phyloP scores from a whole-genome alignment of 1,284 basidiomycete species.

The Malassezia brasiliensis region DNA sequence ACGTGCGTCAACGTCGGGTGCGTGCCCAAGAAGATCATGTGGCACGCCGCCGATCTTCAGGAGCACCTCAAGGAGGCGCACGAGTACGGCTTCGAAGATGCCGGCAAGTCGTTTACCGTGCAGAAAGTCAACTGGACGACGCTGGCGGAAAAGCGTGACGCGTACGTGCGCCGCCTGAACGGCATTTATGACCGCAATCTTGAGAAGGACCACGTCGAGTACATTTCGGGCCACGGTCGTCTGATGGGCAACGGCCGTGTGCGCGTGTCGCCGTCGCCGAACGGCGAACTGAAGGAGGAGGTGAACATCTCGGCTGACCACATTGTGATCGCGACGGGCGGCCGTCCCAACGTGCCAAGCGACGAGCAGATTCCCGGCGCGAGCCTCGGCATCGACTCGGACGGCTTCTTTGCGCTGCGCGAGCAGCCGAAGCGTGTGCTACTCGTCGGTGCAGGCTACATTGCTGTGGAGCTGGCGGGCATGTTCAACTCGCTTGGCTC shows the following conservation, averaged over 20 bases:
- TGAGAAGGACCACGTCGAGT: constrained; percentile 76
- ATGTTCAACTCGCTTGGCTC: constrained; percentile 44
- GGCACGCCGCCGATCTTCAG: constrained; percentile 82
- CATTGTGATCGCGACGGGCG: constrained; percentile 66
- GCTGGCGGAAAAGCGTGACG: constrained; percentile 89
- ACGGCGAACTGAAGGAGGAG: constrained; percentile 53
- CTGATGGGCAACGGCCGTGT: constrained; percentile 38
- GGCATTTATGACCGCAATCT: constrained; percentile 76
- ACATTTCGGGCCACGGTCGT: constrained; percentile 66
- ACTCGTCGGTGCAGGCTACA: constrained; percentile 92
- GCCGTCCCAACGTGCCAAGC: constrained; percentile 67
- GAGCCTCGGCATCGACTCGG: constrained; percentile 77
- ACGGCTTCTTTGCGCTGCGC: constrained; percentile 89
- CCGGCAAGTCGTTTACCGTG: constrained; percentile 28
- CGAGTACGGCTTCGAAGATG: constrained; percentile 62
- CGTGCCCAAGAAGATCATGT: constrained; percentile 71
- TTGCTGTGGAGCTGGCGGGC: constrained; percentile 66
- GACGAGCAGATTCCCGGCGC: constrained; percentile 80
- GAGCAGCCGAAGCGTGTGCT: constrained; percentile 85
- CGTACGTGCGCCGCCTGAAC: constrained; percentile 83
- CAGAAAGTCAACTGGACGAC: constrained; percentile 72
- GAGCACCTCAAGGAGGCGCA: constrained; percentile 68
- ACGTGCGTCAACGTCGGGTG: constrained; percentile 84
- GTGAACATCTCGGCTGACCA: constrained; percentile 38
- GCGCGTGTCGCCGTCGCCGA: constrained; percentile 32